These are phyloP conservation scores for Aspergillus arachidicola DNA, from an alignment of 2,329 filamentous ascomycete species.

Conservation along the genomic window DNA sequence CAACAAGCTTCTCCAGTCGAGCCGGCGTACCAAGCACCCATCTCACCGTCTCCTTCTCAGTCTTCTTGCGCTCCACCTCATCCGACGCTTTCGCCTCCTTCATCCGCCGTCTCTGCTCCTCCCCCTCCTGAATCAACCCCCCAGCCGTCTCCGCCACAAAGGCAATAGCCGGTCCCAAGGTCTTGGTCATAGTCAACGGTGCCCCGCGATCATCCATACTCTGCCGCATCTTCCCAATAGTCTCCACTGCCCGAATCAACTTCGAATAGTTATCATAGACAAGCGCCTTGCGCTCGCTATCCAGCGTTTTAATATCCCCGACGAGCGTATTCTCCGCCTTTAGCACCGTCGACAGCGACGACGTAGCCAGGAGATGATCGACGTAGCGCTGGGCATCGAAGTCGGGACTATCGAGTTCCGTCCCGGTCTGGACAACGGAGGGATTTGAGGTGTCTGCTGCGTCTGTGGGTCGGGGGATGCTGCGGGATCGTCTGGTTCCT, in stretches of 20 bases:
- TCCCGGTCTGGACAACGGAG: conserved; percentile 32
- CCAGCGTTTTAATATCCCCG: conserved; percentile 79
- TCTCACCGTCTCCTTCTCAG: conserved; percentile 46
- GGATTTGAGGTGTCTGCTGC: conserved; percentile 43
- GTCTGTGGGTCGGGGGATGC: conserved; percentile 45
- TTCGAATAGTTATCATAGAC: conserved; percentile 99
- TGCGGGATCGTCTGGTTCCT: conserved; percentile 37
- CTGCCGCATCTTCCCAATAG: conserved; percentile 71
- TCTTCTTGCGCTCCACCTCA: conserved; percentile 22
- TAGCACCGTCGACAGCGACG: conserved; percentile 46
- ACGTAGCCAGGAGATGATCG: conserved; percentile 43
- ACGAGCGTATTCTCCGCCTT: conserved; percentile 50
- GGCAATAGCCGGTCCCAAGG: conserved; percentile 43
- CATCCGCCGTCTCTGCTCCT: conserved; percentile 36
- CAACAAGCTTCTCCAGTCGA: conserved; percentile 40
- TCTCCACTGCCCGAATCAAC: conserved; percentile 93
- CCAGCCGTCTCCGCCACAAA: conserved; percentile 49
- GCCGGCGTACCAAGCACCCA: conserved; percentile 49
- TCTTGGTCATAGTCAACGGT: conserved; percentile 51
- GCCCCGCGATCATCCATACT: conserved; percentile 51
- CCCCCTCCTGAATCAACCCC: conserved; percentile 42
- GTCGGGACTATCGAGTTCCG: conserved; percentile 70
- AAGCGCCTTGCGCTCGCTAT: conserved; percentile 93
- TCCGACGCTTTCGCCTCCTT: conserved; percentile 27
- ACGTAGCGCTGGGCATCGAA: conserved; percentile 71